Percentiles rank a stretch among this genome's conserved stretches.
These are phyloP conservation scores for Ganoderma leucocontextum DNA, from an alignment of 1,284 basidiomycete species.

Conservation along the genomic window DNA sequence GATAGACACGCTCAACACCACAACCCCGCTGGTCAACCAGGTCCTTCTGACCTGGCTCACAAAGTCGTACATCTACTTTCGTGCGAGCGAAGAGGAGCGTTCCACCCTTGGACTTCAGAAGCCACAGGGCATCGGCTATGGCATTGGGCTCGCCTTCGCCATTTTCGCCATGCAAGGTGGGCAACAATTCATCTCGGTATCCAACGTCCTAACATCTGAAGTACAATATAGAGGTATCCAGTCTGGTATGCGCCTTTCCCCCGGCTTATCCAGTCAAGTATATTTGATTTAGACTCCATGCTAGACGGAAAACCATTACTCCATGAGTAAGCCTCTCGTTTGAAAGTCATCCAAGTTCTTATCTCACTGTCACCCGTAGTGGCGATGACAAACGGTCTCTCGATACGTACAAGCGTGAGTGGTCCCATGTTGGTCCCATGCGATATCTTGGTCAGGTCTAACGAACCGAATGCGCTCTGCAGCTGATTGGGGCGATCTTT, in stretches of 20 bases:
- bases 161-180: conserved; percentile 75
- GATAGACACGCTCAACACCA: conserved; percentile 64
- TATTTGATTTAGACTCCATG: neutral
- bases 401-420: conserved; percentile 59
- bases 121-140: conserved; percentile 62
- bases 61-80: conserved; percentile 57
- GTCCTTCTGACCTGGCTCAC: conserved; percentile 71
- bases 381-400: conserved; percentile 60
- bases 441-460: neutral
- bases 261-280: neutral
- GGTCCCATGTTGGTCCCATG: too few species aligned
- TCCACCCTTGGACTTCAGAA: conserved; percentile 42
- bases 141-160: conserved; percentile 65
- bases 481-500: conserved; percentile 76
- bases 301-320: conserved; percentile 61
- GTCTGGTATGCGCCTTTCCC: conserved; percentile 48
- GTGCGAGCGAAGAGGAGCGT: conserved; percentile 48
- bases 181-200: conserved; percentile 16
- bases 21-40: conserved; percentile 69
- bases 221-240: conserved; percentile 52
- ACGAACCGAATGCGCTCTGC: neutral
- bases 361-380: conserved; percentile 42
- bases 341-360: neutral
- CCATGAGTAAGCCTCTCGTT: conserved; percentile 48
- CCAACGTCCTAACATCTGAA: neutral